Evolutionary conservation across 768 basidiomycete genomes (phyloP), one percentile per base, ranked within the genome.

Genomic region (Amanita inopinata): DNA sequence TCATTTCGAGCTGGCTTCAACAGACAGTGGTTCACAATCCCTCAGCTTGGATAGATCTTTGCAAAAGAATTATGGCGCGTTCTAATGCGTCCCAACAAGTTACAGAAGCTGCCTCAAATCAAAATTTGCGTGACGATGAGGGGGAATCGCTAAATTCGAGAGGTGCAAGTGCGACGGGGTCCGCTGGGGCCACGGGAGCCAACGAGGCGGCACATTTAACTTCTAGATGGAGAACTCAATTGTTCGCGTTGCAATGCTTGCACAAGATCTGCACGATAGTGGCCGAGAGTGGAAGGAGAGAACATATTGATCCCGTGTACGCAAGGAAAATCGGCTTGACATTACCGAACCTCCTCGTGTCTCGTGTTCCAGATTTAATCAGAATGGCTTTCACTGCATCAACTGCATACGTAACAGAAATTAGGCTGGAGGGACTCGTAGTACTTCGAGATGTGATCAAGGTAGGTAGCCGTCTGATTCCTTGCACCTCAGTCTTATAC

Each of bases 381-480:
- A 88, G 76, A 63, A 96, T 98, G 83, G 94, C 96, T 0, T 98
- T 99, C 58, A 94, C 90, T 9, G 93, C 96, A 0, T 92, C 91
- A 11, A 89, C 94, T 0, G 92, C 96, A 3, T 88, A 96, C 56
- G 92, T 97, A 23, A 92, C 88, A 6, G 91, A 97, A 57, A 97
- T 98, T 48, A 75, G 94, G 24, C 63, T 97, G 19, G 87, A 91
- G 57, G 96, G 96, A 1, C 62, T 98, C 19, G 70, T 88, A 5
- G 88, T 99, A 3, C 64, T 99, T 19, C 73, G 80, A 22, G 93
- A 97, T 59, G 88, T 98, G 22, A 92, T 99, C 47, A 77, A 92
- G 70, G 94, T 88, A 53, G 35, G 63, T 46, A 10, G n/a, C 38
- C 23, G 22, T 20, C 10, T 35, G 27, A 14, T 34, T 40, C 11